Conservation (phyloP, 176 grass and related monocot species). For the Otatea glauca region DNA sequence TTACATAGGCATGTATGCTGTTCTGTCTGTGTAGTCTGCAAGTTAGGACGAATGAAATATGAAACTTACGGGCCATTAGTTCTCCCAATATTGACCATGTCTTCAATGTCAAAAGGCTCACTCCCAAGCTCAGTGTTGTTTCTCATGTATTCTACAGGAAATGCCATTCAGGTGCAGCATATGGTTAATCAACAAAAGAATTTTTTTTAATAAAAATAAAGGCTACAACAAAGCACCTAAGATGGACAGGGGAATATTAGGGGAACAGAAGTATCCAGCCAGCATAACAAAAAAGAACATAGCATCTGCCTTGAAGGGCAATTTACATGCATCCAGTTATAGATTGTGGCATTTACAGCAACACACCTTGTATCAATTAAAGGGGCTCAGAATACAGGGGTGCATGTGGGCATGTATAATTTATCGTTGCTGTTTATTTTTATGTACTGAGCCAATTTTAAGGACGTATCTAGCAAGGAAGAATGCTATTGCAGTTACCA, state of each 20-base stretch:
- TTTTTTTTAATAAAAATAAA: neutral
- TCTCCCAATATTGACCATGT: constrained; percentile 83
- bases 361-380: constrained; percentile 33
- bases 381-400: neutral
- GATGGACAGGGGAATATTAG: neutral
- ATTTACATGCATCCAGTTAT: constrained; percentile 31
- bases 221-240: constrained; percentile 23
- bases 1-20: neutral
- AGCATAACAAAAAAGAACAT: neutral
- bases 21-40: constrained; percentile 16
- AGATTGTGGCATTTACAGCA: neutral
- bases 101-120: constrained; percentile 98
- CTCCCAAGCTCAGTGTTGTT: constrained; percentile 68
- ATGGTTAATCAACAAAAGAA: constrained; percentile 32
- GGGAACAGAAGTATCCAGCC: constrained; percentile 15
- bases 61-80: constrained; percentile 77
- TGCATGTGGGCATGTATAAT: neutral
- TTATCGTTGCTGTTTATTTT: constrained; percentile 19
- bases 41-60: constrained; percentile 11
- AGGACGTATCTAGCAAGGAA: neutral
- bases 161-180: constrained; percentile 18
- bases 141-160: constrained; percentile 75
- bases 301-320: constrained; percentile 24
- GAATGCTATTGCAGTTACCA: constrained; percentile 54
- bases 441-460: constrained; percentile 10